Percentiles rank a stretch among this genome's conserved stretches.
phyloP scores from a whole-genome alignment of 2,329 filamentous ascomycete species.

The Aspergillus transmontanensis region DNA sequence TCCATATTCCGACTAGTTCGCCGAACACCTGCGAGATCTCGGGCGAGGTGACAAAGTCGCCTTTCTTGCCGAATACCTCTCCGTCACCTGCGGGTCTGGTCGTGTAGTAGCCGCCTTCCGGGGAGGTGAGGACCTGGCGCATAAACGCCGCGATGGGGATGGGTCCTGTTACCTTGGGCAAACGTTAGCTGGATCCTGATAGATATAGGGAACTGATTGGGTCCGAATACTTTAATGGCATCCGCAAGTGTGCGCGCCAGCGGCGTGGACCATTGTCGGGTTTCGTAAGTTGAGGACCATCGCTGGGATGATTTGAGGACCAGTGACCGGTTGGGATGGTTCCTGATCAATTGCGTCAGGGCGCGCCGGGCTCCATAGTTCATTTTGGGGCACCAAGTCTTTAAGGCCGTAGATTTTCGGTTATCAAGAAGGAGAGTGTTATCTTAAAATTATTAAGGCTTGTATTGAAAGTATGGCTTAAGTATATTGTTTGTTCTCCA shows the following conservation, averaged over 20 bases:
- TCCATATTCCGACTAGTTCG: slow-evolving; percentile 91
- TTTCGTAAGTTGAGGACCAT: slow-evolving; percentile 39
- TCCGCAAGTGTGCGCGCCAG: slow-evolving; percentile 83
- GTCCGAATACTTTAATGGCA: slow-evolving; percentile 71
- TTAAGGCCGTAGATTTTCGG: background rate
- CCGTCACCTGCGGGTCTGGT: slow-evolving; percentile 66
- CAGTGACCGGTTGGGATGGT: slow-evolving; percentile 20
- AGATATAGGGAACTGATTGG: slow-evolving; percentile 9
- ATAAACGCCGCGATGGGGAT: slow-evolving; percentile 93
- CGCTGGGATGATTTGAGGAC: slow-evolving; percentile 22
- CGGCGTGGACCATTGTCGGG: slow-evolving; percentile 84
- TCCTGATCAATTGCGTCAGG: slow-evolving; percentile 28
- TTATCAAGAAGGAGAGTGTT: too few relatives aligned
- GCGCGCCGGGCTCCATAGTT: slow-evolving; percentile 33
- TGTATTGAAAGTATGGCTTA: background rate
- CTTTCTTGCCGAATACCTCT: slow-evolving; percentile 89
- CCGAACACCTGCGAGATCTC: slow-evolving; percentile 98
- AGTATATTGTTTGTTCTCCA: slow-evolving; percentile 15
- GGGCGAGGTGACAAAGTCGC: slow-evolving; percentile 95
- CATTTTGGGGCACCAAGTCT: slow-evolving; percentile 22
- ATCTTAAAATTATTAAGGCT: background rate
- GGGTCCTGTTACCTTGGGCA: slow-evolving; percentile 73
- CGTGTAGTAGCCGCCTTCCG: slow-evolving; percentile 92
- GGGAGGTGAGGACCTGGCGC: slow-evolving; percentile 95
- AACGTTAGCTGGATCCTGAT: background rate